These are phyloP conservation scores for Claviceps sp. DNA, from an alignment of 2,329 filamentous ascomycete species.

Conservation along the genomic window DNA sequence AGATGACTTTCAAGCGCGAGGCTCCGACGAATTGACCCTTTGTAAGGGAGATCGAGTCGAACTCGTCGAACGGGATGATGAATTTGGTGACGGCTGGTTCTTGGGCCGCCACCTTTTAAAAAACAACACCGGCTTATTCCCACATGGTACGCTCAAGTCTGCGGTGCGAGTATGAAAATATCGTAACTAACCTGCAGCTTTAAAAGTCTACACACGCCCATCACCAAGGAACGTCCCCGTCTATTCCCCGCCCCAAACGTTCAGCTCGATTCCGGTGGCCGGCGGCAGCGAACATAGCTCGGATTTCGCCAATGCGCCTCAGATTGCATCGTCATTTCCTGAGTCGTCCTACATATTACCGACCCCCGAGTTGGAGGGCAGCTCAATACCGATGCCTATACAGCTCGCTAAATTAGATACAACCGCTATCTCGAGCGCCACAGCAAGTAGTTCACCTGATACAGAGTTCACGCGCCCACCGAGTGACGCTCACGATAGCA, in stretches of 20 bases:
- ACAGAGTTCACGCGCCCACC: conserved; percentile 23
- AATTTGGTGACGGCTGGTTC: conserved; percentile 83
- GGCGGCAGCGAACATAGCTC: conserved; percentile 12
- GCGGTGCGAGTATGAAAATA: conserved; percentile 5
- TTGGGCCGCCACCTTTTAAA: conserved; percentile 61
- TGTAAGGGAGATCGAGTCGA: conserved; percentile 74
- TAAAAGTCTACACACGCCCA: conserved; percentile 46
- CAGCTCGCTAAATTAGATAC: conserved; percentile 26
- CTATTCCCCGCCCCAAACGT: conserved; percentile 18
- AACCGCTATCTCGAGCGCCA: conserved; percentile 14
- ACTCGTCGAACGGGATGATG: conserved; percentile 72
- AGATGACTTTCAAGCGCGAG: conserved; percentile 90
- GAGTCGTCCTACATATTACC: conserved; percentile 16
- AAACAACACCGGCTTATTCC: conserved; percentile 65
- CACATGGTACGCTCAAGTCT: conserved; percentile 47
- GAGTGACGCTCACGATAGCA: conserved; percentile 38
- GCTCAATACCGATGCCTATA: conserved; percentile 29
- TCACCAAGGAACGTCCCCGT: conserved; percentile 32
- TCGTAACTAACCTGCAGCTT: conserved; percentile 13
- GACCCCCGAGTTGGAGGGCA: conserved; percentile 16
- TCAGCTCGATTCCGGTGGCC: conserved; percentile 18
- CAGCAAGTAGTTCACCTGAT: conserved; percentile 16
- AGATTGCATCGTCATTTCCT: conserved; percentile 19
- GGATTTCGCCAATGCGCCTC: conserved; percentile 10
- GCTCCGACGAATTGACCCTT: conserved; percentile 83